phyloP scores from a whole-genome alignment of 148 eudicot species.

The Rhododendron mucronatum region DNA sequence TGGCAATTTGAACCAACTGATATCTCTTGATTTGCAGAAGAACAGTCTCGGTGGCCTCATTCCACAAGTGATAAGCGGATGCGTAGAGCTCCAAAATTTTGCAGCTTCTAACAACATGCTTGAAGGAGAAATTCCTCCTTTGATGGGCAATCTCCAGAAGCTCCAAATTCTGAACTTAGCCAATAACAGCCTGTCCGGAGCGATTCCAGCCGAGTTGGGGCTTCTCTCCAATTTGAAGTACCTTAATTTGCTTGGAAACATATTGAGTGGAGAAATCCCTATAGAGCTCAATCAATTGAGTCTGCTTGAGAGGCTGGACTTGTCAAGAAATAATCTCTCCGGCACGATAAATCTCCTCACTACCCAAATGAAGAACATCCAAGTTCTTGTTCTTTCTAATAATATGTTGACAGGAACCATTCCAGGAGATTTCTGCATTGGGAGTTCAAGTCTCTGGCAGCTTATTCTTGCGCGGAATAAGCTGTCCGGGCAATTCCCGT shows the following conservation, averaged over 20 bases:
- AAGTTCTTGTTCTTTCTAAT: constrained; percentile 50
- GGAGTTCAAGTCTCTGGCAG: constrained; percentile 31
- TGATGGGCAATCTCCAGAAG: constrained; percentile 46
- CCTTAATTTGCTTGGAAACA: constrained; percentile 69
- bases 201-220: constrained; percentile 51
- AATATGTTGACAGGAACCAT: constrained; percentile 47
- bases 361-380: constrained; percentile 43
- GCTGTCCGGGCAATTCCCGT: constrained; percentile 60
- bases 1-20: constrained; percentile 56
- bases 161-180: constrained; percentile 66
- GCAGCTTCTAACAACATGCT: constrained; percentile 74
- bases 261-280: constrained; percentile 59
- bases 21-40: constrained; percentile 62
- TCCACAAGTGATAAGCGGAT: constrained; percentile 51
- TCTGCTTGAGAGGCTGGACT: constrained; percentile 49
- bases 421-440: constrained; percentile 41
- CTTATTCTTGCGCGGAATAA: constrained; percentile 51
- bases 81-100: constrained; percentile 51
- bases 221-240: constrained; percentile 45
- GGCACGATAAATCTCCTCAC: constrained; percentile 42
- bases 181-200: constrained; percentile 67
- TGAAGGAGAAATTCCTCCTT: constrained; percentile 62
- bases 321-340: constrained; percentile 63
- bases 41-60: constrained; percentile 53
- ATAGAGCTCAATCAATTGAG: constrained; percentile 42